Percentiles rank a stretch among this genome's conserved stretches.
Evolutionary conservation across 2,329 filamentous ascomycete genomes (phyloP).

Genomic region (Ilyonectria sp.): DNA sequence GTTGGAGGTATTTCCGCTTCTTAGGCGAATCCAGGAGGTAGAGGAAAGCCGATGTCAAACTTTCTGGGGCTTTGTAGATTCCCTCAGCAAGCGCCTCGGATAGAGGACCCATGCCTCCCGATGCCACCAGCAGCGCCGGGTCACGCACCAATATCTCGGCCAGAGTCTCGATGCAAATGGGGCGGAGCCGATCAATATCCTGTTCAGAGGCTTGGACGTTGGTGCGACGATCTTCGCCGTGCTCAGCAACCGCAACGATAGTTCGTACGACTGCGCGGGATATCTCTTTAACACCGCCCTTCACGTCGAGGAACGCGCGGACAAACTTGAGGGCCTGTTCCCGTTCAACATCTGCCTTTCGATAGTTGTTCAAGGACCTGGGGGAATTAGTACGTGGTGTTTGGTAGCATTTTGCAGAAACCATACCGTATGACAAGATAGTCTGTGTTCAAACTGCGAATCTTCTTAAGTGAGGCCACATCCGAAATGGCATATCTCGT

Average conservation of each 20-base stretch:
- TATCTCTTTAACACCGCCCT: constrained; percentile 90
- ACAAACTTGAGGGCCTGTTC: constrained; percentile 98
- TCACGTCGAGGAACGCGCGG: constrained; percentile 94
- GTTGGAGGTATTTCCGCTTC: constrained; percentile 84
- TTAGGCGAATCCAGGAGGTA: constrained; percentile 90
- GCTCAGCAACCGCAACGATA: constrained; percentile 91
- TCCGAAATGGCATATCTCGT: constrained; percentile 96
- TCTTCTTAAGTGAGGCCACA: constrained; percentile 88
- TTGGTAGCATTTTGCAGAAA: neutral
- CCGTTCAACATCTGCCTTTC: constrained; percentile 95
- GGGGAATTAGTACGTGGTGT: constrained; percentile 26
- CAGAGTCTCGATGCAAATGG: constrained; percentile 93
- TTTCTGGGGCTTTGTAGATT: constrained; percentile 92
- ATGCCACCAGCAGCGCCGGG: constrained; percentile 83
- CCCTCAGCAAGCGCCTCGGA: constrained; percentile 94
- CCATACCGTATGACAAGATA: constrained; percentile 82
- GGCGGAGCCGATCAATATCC: constrained; percentile 85
- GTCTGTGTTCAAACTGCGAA: constrained; percentile 90
- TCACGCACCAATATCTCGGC: constrained; percentile 93
- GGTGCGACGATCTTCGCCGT: constrained; percentile 87
- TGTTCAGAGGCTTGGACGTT: constrained; percentile 79
- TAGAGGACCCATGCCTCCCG: constrained; percentile 88
- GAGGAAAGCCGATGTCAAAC: constrained; percentile 87
- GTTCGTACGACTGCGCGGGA: constrained; percentile 90
- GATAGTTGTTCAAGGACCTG: constrained; percentile 91